Evolutionary conservation across 169 alveolate species (phyloP), one percentile per base, ranked within the genome.

Genomic region (Cardiosporidium cionae): DNA sequence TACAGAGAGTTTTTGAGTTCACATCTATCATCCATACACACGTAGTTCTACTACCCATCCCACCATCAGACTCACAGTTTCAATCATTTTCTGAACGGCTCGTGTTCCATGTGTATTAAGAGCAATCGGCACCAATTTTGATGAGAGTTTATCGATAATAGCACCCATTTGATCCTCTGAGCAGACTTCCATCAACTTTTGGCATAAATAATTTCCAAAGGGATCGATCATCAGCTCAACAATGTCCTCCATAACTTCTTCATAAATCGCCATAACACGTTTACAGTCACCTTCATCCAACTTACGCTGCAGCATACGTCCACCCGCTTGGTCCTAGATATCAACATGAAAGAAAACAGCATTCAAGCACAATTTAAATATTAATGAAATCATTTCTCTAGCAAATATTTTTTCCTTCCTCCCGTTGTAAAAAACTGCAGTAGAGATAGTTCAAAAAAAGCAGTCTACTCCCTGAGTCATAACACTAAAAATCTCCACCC

Each of bases 71-170:
- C 68, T 16, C 32, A 92, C 84, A 66, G 87, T 89, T 79, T 94
- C 97, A 52, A 95, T 89, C 44, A 95, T 76, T 76, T 91, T 91
- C 83, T 95, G 97, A 44, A 93, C 92, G 0, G 98, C 92, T 34
- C 98, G 78, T 0, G 98, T 95, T 3, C 98, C 98, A 78, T 94
- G 96, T 79, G 87, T 90, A 70, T 93, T 91, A 52, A 92, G 81
- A 27, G 97, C 89, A 0, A 93, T 86, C 16, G 80, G 70, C 3
- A 87, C 33, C 36, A 95, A 80, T 63, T 78, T 75, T 53, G 90
- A 87, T 32, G 88, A 84, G 1, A 91, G 78, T 35, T 78, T 72
- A 34, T 87, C 81, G 58, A 92, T 74, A 7, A 91, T 84, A 73
- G 36, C 65, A 34, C 76, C 75, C 37, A 90, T 73, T 65, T 80